Percentiles rank a stretch among this genome's conserved stretches.
These are phyloP conservation scores for Pseudophaeomoniella oleicola DNA, from an alignment of 2,329 filamentous ascomycete species.

Conservation along the genomic window DNA sequence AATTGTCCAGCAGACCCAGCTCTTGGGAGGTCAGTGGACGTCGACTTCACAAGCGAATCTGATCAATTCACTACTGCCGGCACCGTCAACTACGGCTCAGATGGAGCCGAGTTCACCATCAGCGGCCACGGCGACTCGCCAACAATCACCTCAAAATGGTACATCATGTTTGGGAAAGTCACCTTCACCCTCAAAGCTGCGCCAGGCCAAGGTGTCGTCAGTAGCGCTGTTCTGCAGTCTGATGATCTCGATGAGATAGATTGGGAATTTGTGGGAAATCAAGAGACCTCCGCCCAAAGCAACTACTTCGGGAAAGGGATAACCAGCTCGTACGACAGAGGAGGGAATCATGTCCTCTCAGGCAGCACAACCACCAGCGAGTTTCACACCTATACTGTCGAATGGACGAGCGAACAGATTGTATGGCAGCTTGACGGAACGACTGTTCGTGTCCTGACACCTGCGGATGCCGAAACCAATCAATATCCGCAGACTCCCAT, in stretches of 20 bases:
- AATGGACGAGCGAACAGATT: slow-evolving; percentile 52
- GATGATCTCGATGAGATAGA: slow-evolving; percentile 93
- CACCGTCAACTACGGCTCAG: slow-evolving; percentile 54
- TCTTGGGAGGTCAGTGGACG: slow-evolving; percentile 64
- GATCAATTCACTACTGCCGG: slow-evolving; percentile 63
- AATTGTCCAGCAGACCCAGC: slow-evolving; percentile 62
- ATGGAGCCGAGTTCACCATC: slow-evolving; percentile 74
- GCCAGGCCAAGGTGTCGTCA: slow-evolving; percentile 82
- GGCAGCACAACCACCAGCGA: slow-evolving; percentile 7
- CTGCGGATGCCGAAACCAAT: slow-evolving; percentile 42
- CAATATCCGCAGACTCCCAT: slow-evolving; percentile 61
- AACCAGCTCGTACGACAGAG: slow-evolving; percentile 73
- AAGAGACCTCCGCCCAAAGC: slow-evolving; percentile 66
- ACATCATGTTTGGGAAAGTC: slow-evolving; percentile 97
- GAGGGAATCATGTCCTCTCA: slow-evolving; percentile 38
- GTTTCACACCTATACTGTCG: slow-evolving; percentile 36
- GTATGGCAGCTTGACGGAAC: slow-evolving; percentile 51
- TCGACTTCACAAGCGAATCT: slow-evolving; percentile 68
- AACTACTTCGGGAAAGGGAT: slow-evolving; percentile 96
- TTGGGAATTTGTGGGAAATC: slow-evolving; percentile 84
- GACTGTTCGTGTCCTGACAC: slow-evolving; percentile 46
- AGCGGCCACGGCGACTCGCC: slow-evolving; percentile 66
- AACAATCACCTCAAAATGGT: slow-evolving; percentile 78
- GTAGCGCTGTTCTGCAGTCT: slow-evolving; percentile 78
- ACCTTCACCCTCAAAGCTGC: slow-evolving; percentile 75